A percentile compares a stretch with the other conserved stretches of the same genome.
These are phyloP conservation scores for Straminergon stramineum DNA, from an alignment of 225 moss, liverwort and hornwort species.

Conservation along the genomic window DNA sequence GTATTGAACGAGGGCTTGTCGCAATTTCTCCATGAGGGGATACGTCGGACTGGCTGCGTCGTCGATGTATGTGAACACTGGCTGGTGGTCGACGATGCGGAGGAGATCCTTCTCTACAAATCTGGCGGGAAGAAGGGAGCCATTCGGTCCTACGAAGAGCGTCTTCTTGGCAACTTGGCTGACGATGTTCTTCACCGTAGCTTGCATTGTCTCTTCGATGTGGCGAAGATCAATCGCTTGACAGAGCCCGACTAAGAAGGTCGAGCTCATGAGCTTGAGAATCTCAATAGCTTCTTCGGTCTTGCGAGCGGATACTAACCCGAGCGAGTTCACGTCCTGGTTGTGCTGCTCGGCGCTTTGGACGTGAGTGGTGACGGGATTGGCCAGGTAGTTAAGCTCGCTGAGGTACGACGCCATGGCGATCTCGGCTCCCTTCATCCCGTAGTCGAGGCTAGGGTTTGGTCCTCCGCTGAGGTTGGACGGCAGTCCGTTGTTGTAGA, in stretches of 20 bases:
- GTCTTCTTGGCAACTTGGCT: slow-evolving; percentile 45
- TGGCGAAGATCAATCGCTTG: slow-evolving; percentile 52
- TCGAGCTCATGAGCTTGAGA: slow-evolving; percentile 35
- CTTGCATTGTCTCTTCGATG: slow-evolving; percentile 55
- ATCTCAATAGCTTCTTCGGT: slow-evolving; percentile 26
- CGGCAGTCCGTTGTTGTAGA: slow-evolving; percentile 31
- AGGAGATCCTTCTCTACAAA: slow-evolving; percentile 52
- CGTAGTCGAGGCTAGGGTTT: slow-evolving; percentile 59
- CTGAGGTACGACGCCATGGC: slow-evolving; percentile 50
- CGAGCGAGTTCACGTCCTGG: slow-evolving; percentile 43
- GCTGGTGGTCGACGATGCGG: slow-evolving; percentile 45
- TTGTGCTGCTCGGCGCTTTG: slow-evolving; percentile 45
- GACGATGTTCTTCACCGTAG: slow-evolving; percentile 37
- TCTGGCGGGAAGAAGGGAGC: slow-evolving; percentile 5
- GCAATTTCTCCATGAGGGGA: slow-evolving; percentile 56
- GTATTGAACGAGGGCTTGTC: slow-evolving; percentile 37
- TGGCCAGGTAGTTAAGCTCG: slow-evolving; percentile 55
- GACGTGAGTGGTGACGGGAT: slow-evolving; percentile 55
- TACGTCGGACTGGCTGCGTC: slow-evolving; percentile 42
- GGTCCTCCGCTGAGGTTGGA: slow-evolving; percentile 33
- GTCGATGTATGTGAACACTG: slow-evolving; percentile 60
- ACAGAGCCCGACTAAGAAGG: slow-evolving; percentile 19
- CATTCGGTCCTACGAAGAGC: slow-evolving; percentile 9
- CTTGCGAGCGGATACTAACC: slow-evolving; percentile 46
- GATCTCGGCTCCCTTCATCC: slow-evolving; percentile 63